Percentiles rank a stretch among this genome's conserved stretches.
Conservation (phyloP, 2,329 filamentous ascomycete genomes). For the Cryphonectria naterciae region DNA sequence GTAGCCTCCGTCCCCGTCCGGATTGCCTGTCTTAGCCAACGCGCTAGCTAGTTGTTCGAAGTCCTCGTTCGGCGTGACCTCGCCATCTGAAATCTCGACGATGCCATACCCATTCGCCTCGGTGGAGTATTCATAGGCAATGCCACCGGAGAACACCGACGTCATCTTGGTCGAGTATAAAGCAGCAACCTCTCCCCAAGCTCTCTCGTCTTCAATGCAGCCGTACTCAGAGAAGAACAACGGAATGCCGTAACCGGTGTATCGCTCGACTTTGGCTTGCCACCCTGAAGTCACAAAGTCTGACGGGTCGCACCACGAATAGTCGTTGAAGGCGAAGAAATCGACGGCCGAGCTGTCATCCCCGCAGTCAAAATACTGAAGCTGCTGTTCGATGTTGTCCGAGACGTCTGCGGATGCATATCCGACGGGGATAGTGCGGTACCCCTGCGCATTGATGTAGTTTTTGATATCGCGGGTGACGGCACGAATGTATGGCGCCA, state of each 20-base stretch:
- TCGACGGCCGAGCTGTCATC: conserved; percentile 81
- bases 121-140: conserved; percentile 92
- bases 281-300: conserved; percentile 75
- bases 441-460: conserved; percentile 65
- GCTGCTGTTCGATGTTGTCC: conserved; percentile 83
- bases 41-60: conserved; percentile 60
- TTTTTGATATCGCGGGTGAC: conserved; percentile 76
- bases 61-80: conserved; percentile 62
- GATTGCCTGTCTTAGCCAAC: conserved; percentile 53
- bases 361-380: conserved; percentile 92
- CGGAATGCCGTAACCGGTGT: conserved; percentile 82
- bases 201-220: conserved; percentile 79
- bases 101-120: conserved; percentile 82
- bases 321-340: conserved; percentile 83
- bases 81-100: conserved; percentile 63
- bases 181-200: conserved; percentile 77
- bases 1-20: conserved; percentile 55
- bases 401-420: conserved; percentile 81
- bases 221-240: conserved; percentile 96
- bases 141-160: conserved; percentile 89
- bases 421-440: conserved; percentile 73
- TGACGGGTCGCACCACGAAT: conserved; percentile 81
- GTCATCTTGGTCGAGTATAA: conserved; percentile 87
- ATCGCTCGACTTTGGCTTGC: conserved; percentile 87
- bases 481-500: conserved; percentile 77